These are phyloP conservation scores for Scytalidium sp. DNA, from an alignment of 2,329 filamentous ascomycete genomes.

Conservation along the genomic window DNA sequence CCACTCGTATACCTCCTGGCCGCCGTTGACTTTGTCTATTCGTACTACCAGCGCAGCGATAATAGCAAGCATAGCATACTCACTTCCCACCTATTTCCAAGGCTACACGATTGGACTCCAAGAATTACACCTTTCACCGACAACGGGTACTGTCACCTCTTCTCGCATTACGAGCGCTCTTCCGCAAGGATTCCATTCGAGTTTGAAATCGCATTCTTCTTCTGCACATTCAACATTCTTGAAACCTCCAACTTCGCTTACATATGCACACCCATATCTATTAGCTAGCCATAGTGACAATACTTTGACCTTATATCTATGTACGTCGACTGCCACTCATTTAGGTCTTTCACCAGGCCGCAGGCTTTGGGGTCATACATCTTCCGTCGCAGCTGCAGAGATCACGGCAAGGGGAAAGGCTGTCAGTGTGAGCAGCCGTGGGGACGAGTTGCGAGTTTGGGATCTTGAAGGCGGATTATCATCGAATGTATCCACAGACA, in stretches of 20 bases:
- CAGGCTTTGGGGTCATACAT: constrained; percentile 70
- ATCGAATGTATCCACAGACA: constrained; percentile 14
- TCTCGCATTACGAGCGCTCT: constrained; percentile 50
- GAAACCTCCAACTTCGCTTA: constrained; percentile 22
- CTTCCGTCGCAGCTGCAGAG: constrained; percentile 63
- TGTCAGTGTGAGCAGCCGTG: neutral
- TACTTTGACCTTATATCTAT: constrained; percentile 66
- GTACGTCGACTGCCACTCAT: constrained; percentile 54
- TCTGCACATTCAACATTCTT: constrained; percentile 7
- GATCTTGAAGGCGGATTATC: constrained; percentile 59
- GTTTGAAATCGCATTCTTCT: constrained; percentile 22
- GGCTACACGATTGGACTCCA: constrained; percentile 52
- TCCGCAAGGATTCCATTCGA: constrained; percentile 40
- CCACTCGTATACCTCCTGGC: constrained; percentile 73
- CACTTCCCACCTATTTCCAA: neutral
- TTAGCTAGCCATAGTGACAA: constrained; percentile 68
- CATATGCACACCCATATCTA: constrained; percentile 64
- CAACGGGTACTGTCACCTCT: constrained; percentile 31
- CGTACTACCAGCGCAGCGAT: constrained; percentile 62
- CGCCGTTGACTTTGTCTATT: constrained; percentile 79
- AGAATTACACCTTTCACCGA: constrained; percentile 64
- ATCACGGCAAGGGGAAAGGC: constrained; percentile 69
- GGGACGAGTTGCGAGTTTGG: constrained; percentile 58
- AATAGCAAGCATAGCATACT: constrained; percentile 71
- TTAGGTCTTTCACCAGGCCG: constrained; percentile 58